These are phyloP conservation scores for Ophiocordyceps camponoti-floridani DNA, from an alignment of 2,329 filamentous ascomycete species.

Conservation along the genomic window DNA sequence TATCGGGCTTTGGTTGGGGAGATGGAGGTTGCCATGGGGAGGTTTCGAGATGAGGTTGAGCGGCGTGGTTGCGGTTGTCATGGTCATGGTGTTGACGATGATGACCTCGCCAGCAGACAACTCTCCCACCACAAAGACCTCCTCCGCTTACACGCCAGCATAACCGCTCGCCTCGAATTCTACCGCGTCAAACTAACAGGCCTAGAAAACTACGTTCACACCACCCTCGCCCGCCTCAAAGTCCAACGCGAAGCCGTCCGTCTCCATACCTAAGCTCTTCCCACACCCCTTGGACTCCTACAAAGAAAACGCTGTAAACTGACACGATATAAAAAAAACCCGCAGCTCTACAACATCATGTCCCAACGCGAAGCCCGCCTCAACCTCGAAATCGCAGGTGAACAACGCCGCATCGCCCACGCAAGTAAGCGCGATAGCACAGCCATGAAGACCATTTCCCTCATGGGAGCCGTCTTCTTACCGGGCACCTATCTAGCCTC, in stretches of 20 bases:
- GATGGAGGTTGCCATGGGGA: constrained; percentile 28
- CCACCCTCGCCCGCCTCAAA: constrained; percentile 39
- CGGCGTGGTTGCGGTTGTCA: neutral
- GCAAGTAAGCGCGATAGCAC: constrained; percentile 43
- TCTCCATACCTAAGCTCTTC: constrained; percentile 2
- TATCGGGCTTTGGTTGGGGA: constrained; percentile 34
- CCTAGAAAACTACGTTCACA: constrained; percentile 44
- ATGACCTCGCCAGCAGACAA: neutral
- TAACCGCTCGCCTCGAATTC: constrained; percentile 37
- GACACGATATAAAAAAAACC: neutral
- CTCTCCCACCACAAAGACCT: constrained; percentile 13
- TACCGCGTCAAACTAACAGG: constrained; percentile 42
- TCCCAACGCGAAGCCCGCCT: constrained; percentile 46
- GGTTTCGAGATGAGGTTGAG: constrained; percentile 15
- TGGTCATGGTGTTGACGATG: neutral
- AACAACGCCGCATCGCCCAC: constrained; percentile 40
- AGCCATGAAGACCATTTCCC: constrained; percentile 46
- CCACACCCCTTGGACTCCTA: no score
- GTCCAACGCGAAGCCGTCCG: constrained; percentile 43
- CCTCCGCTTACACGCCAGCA: constrained; percentile 30
- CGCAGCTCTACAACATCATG: constrained; percentile 49
- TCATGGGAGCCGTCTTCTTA: constrained; percentile 44
- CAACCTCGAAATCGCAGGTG: constrained; percentile 43
- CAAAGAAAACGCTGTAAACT: neutral
- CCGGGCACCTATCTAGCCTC: constrained; percentile 45